Conservation (phyloP, 805 yeast genomes). For the Candida succiphila region DNA sequence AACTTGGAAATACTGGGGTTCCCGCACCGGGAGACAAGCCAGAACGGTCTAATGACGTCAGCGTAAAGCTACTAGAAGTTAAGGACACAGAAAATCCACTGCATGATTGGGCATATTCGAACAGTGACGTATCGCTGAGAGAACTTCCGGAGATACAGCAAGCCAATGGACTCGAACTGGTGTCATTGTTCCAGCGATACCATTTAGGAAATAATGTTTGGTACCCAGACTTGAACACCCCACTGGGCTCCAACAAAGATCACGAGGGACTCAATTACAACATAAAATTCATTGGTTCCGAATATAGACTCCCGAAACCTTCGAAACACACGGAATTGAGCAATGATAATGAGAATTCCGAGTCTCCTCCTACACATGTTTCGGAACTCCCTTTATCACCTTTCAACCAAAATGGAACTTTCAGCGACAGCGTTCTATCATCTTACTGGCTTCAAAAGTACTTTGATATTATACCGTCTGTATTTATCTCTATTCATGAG, state of each 20-base stretch:
- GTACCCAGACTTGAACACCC: neutral
- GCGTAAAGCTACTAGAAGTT: neutral
- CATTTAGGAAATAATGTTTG: conserved; percentile 13
- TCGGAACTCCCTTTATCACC: no score
- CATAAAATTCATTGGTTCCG: conserved; percentile 21
- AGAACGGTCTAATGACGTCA: conserved; percentile 4
- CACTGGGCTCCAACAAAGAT: conserved; percentile 5
- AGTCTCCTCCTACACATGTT: no score
- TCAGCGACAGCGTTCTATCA: conserved; percentile 32
- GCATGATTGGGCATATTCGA: neutral
- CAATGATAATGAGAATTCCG: no score
- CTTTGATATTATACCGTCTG: conserved; percentile 34
- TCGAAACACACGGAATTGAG: no score
- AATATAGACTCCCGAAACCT: conserved; percentile 13
- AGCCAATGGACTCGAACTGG: conserved; percentile 21
- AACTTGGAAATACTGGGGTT: neutral
- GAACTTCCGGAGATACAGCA: conserved; percentile 14
- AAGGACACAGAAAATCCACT: conserved; percentile 5
- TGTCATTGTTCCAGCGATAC: conserved; percentile 19
- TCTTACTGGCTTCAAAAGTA: conserved; percentile 47
- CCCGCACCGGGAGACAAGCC: neutral
- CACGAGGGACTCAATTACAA: conserved; percentile 13
- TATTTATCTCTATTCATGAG: conserved; percentile 34
- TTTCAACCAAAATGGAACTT: conserved; percentile 27
- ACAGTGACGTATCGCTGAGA: conserved; percentile 8